Evolutionary conservation across 176 grass and related monocot genomes (phyloP).

Genomic region (Microstegium vimineum): DNA sequence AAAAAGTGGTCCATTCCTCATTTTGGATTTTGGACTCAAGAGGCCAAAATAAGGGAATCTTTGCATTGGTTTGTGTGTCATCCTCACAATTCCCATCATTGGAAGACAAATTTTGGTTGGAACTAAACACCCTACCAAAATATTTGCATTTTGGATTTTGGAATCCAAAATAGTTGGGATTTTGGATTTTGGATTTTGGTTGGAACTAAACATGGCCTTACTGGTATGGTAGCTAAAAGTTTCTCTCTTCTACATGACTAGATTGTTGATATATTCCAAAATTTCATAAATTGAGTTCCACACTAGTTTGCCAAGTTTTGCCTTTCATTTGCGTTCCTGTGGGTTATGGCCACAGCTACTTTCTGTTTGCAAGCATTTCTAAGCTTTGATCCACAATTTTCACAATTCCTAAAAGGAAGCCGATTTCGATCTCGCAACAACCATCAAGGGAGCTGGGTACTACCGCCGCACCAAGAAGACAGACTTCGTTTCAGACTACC

Average conservation of each 20-base stretch:
- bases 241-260: neutral
- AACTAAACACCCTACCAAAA: no score
- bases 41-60: no score
- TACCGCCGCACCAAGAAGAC: constrained; percentile 65
- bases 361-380: neutral
- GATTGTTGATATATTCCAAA: neutral
- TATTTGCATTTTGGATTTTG: no score
- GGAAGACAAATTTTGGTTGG: no score
- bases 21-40: no score
- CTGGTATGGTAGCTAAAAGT: constrained; percentile 39
- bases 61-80: no score
- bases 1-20: no score
- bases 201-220: no score
- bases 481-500: constrained; percentile 65
- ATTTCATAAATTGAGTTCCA: neutral
- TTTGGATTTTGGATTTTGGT: no score
- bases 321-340: neutral
- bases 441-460: constrained; percentile 72
- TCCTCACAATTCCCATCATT: no score
- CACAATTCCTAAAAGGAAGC: constrained; percentile 51
- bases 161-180: no score
- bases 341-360: neutral
- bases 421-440: constrained; percentile 59
- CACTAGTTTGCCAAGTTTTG: neutral
- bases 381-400: neutral